phyloP scores from a whole-genome alignment of 2,329 filamentous ascomycete genomes.

The Colletotrichum orchidophilum region DNA sequence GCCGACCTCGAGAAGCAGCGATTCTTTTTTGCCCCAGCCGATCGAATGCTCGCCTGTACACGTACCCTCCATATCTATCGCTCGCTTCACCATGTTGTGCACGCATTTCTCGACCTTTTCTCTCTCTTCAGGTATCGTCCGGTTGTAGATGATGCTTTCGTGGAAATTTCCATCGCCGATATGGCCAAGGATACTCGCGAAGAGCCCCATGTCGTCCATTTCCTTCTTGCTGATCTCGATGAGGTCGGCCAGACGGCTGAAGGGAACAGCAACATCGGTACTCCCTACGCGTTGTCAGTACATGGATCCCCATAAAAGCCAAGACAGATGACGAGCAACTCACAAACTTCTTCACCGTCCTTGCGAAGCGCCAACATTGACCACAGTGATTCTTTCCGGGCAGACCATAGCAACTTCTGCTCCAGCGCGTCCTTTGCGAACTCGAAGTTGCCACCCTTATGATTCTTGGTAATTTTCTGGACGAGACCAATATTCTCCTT shows the following conservation, averaged over 20 bases:
- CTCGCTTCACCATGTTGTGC: constrained; percentile 89
- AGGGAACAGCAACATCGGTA: constrained; percentile 85
- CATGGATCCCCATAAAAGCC: neutral
- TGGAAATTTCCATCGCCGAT: constrained; percentile 97
- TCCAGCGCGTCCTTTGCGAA: constrained; percentile 78
- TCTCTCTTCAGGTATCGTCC: constrained; percentile 72
- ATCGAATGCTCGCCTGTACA: constrained; percentile 91
- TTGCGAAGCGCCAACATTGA: constrained; percentile 77
- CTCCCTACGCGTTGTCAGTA: constrained; percentile 61
- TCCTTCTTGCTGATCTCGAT: constrained; percentile 88
- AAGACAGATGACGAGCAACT: constrained; percentile 52
- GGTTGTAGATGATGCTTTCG: constrained; percentile 89
- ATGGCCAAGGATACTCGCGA: constrained; percentile 88
- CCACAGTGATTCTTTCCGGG: constrained; percentile 86
- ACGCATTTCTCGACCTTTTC: constrained; percentile 83
- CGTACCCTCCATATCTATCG: constrained; percentile 92
- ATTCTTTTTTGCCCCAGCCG: constrained; percentile 87
- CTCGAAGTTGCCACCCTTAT: constrained; percentile 75
- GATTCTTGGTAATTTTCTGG: constrained; percentile 70
- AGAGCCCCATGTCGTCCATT: constrained; percentile 85
- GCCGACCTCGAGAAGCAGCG: constrained; percentile 81
- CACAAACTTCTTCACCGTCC: constrained; percentile 74
- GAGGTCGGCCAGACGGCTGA: constrained; percentile 78
- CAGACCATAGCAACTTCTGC: constrained; percentile 81
- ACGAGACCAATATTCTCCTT: constrained; percentile 79